These are phyloP conservation scores for Plasmodium billcollinsi DNA, from an alignment of 169 alveolate species.

Conservation along the genomic window DNA sequence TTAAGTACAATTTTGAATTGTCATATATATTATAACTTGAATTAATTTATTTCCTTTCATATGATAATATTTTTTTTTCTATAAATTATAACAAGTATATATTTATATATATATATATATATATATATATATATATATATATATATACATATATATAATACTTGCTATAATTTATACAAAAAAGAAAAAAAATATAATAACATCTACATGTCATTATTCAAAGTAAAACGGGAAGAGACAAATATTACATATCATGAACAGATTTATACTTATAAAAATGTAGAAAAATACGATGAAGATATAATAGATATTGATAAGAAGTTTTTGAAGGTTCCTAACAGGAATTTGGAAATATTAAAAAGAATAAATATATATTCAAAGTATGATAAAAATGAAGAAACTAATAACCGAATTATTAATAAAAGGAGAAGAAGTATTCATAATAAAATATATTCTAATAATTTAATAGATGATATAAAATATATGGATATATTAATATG, in stretches of 20 bases:
- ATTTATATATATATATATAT: too few species aligned
- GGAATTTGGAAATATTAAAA: constrained; percentile 5
- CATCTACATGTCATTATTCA: not conserved
- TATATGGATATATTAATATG: constrained; percentile 67
- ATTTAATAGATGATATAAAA: constrained; percentile 37
- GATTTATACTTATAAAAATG: constrained; percentile 52
- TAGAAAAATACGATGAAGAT: constrained; percentile 69
- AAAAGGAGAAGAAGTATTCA: not conserved
- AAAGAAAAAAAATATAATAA: not conserved
- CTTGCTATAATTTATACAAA: not conserved
- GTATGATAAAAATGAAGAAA: not conserved
- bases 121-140: too few species aligned
- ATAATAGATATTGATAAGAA: constrained; percentile 60
- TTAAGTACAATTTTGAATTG: too few species aligned
- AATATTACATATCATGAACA: constrained; percentile 38
- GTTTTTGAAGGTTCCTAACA: constrained; percentile 18
- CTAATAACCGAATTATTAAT: not conserved
- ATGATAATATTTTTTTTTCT: too few species aligned
- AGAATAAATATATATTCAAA: constrained; percentile 30
- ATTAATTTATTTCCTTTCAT: too few species aligned
- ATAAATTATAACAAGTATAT: too few species aligned
- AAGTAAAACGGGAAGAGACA: constrained; percentile 19
- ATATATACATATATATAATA: too few species aligned
- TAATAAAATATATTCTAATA: constrained; percentile 5
- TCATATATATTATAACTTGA: too few species aligned